A percentile compares a stretch with the other conserved stretches of the same genome.
phyloP scores from a whole-genome alignment of 1,139 yeast species.

The Yamadazyma oceani region DNA sequence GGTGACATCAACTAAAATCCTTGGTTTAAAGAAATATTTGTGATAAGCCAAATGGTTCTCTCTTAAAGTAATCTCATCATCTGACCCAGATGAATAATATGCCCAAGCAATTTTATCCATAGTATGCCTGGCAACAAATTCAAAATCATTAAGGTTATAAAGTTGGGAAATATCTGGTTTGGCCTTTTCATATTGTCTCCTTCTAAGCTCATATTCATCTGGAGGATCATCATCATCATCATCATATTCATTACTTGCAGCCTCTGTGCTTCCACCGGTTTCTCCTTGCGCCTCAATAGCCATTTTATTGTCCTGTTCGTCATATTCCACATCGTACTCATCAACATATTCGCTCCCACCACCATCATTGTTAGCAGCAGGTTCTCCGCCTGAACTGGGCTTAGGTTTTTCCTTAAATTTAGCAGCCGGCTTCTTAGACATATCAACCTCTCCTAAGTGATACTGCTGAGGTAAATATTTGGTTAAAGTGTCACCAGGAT shows the following conservation, averaged over 20 bases:
- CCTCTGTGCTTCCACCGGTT: conserved; percentile 4
- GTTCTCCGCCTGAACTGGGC: background rate
- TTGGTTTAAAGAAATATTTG: conserved; percentile 81
- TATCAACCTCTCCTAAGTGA: conserved; percentile 36
- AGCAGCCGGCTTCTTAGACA: conserved; percentile 10
- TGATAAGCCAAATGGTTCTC: conserved; percentile 90
- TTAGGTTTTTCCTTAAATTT: conserved; percentile 5
- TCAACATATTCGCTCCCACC: conserved; percentile 26
- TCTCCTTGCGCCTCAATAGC: conserved; percentile 21
- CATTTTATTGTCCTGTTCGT: conserved; percentile 38
- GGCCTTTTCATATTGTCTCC: conserved; percentile 24
- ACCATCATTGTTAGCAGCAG: conserved; percentile 3
- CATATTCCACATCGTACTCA: conserved; percentile 49
- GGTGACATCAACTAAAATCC: conserved; percentile 70
- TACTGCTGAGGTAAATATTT: conserved; percentile 36
- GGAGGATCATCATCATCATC: conserved; percentile 37
- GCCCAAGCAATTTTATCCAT: conserved; percentile 85
- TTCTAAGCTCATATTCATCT: conserved; percentile 30
- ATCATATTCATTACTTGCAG: conserved; percentile 23
- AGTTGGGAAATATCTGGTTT: conserved; percentile 68
- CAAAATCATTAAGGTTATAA: conserved; percentile 77
- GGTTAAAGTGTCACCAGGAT: conserved; percentile 74
- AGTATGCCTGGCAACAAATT: conserved; percentile 71
- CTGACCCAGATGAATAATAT: conserved; percentile 88
- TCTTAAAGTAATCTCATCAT: conserved; percentile 85